A percentile compares a stretch with the other conserved stretches of the same genome.
Conservation (phyloP, 306 rosid genomes). For the Trifolium subterraneum region DNA sequence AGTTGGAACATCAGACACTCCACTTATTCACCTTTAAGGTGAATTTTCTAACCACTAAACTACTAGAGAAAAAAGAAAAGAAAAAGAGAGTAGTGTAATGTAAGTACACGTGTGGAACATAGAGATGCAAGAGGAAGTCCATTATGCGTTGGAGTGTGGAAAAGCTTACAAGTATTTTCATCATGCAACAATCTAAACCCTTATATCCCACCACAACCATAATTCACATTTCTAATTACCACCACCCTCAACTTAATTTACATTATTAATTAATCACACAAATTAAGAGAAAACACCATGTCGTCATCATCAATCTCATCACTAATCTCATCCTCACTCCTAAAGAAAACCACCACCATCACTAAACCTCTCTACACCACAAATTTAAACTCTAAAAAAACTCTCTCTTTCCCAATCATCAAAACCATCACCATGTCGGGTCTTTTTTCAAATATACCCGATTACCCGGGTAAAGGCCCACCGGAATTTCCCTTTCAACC, state of each 20-base stretch:
- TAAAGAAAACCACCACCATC: constrained; percentile 48
- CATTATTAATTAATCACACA: background rate
- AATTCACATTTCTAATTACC: background rate
- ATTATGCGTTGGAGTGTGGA: background rate
- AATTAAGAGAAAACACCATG: background rate
- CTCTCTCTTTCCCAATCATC: background rate
- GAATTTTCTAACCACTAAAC: no score
- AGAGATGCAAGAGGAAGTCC: no score
- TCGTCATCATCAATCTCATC: constrained; percentile 48
- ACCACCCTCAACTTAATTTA: background rate
- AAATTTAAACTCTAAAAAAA: background rate
- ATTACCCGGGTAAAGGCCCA: constrained; percentile 39
- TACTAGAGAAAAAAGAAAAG: no score
- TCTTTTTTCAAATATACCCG: background rate
- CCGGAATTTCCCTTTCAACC: constrained; percentile 44
- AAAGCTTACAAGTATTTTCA: constrained; percentile 14
- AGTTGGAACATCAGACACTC: no score
- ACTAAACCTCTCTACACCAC: constrained; percentile 40
- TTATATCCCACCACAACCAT: background rate
- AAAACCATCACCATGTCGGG: background rate
- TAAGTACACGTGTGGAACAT: no score
- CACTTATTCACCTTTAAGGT: no score
- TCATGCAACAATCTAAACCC: constrained; percentile 8
- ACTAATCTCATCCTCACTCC: constrained; percentile 46
- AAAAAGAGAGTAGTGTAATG: no score